A percentile compares a stretch with the other conserved stretches of the same genome.
These are phyloP conservation scores for Hebeloma cylindrosporum DNA, from an alignment of 768 basidiomycete genomes.

Conservation along the genomic window DNA sequence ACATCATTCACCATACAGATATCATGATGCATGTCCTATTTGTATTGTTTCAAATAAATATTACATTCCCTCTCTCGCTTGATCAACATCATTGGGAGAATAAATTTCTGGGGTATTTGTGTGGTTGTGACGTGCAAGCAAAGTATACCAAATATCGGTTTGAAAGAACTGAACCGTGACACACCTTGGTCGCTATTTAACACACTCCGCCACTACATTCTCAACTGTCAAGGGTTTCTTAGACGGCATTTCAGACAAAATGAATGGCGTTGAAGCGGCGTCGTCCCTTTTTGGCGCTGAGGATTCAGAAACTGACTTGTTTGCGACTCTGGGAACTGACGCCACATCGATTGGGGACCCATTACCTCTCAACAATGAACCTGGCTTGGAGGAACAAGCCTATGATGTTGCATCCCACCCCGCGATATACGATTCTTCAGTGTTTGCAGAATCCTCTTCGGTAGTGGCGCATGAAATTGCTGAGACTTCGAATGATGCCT, in stretches of 20 bases:
- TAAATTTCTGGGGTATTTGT: slow-evolving; percentile 36
- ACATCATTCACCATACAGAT: no score
- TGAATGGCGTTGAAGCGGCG: slow-evolving; percentile 74
- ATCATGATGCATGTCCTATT: no score
- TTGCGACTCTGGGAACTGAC: slow-evolving; percentile 54
- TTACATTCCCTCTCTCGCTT: no score
- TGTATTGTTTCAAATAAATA: no score
- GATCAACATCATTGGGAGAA: neutral
- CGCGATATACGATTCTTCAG: neutral
- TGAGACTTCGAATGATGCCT: no score
- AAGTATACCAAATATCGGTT: slow-evolving; percentile 40
- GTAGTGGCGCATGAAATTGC: neutral
- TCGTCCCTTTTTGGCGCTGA: slow-evolving; percentile 77
- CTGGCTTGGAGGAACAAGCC: slow-evolving; percentile 6
- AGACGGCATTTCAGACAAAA: slow-evolving; percentile 27
- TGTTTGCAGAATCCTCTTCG: slow-evolving; percentile 7
- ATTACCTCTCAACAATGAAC: slow-evolving; percentile 12
- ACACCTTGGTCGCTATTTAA: slow-evolving; percentile 5
- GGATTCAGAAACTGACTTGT: slow-evolving; percentile 61
- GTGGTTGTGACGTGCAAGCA: slow-evolving; percentile 19
- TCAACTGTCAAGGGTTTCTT: no score
- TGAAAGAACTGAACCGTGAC: slow-evolving; percentile 6
- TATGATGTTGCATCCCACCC: slow-evolving; percentile 10
- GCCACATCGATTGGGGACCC: slow-evolving; percentile 13
- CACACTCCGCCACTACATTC: slow-evolving; percentile 3